A percentile compares a stretch with the other conserved stretches of the same genome.
Evolutionary conservation across 345 rosid genomes (phyloP).

Genomic region (Conringia planisiliqua): DNA sequence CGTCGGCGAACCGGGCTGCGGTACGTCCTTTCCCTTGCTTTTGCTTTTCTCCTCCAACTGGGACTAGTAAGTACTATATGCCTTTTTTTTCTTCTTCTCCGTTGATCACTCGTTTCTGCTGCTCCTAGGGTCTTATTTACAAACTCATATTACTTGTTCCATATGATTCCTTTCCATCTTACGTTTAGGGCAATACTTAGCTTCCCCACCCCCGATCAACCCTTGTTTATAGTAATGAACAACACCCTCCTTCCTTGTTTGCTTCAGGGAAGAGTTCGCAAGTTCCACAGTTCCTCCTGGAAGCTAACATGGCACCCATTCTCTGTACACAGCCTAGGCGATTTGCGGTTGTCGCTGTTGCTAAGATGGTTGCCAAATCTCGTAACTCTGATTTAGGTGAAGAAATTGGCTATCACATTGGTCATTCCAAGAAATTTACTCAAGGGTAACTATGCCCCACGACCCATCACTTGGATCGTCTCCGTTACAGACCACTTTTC

Average conservation of each 20-base stretch:
- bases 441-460: slow-evolving; percentile 52
- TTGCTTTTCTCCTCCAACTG: no score
- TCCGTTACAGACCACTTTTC: no score
- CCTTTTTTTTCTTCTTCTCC: background rate
- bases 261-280: slow-evolving; percentile 91
- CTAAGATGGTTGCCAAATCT: slow-evolving; percentile 86
- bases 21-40: slow-evolving; percentile 31
- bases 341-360: slow-evolving; percentile 94
- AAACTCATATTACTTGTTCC: background rate
- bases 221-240: background rate
- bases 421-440: slow-evolving; percentile 71
- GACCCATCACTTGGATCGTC: no score
- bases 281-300: slow-evolving; percentile 87
- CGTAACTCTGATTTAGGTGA: slow-evolving; percentile 78
- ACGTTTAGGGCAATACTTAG: background rate
- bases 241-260: background rate
- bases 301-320: slow-evolving; percentile 64
- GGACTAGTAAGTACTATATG: background rate
- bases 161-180: background rate
- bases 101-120: background rate
- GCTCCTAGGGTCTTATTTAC: background rate
- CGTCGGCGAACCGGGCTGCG: slow-evolving; percentile 95
- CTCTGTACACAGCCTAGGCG: slow-evolving; percentile 92
- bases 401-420: slow-evolving; percentile 94
- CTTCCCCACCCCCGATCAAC: background rate